Evolutionary conservation across 495 filamentous ascomycete species (phyloP).

Genomic region (Penicillium mononematosum): DNA sequence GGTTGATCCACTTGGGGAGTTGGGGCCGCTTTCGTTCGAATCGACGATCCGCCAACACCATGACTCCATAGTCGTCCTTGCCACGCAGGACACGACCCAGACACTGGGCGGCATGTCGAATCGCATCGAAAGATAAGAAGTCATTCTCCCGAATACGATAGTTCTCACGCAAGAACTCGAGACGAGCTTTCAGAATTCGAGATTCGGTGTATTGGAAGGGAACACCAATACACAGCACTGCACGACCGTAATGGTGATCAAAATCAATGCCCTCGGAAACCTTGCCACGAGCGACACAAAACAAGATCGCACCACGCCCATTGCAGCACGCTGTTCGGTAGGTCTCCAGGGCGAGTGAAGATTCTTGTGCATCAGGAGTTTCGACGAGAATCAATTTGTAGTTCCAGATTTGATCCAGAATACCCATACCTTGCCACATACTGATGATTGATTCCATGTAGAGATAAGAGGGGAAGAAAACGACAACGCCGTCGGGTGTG

Average conservation of each 20-base stretch:
- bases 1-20: conserved; percentile 96
- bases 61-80: conserved; percentile 98
- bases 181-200: conserved; percentile 89
- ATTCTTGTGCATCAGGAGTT: conserved; percentile 96
- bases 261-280: conserved; percentile 99
- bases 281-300: conserved; percentile 95
- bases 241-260: conserved; percentile 97
- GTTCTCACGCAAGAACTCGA: conserved; percentile 94
- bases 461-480: conserved; percentile 98
- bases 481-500: conserved; percentile 94
- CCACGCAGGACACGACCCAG: conserved; percentile 92
- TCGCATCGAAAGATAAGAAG: conserved; percentile 98
- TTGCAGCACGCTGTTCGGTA: conserved; percentile 98
- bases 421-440: conserved; percentile 99
- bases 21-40: conserved; percentile 88
- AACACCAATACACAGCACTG: conserved; percentile 94
- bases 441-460: conserved; percentile 99
- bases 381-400: conserved; percentile 98
- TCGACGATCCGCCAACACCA: conserved; percentile 91
- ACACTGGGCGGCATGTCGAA: conserved; percentile 97
- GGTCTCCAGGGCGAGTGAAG: conserved; percentile 90
- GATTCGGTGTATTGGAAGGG: conserved; percentile 99
- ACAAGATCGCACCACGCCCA: conserved; percentile 86
- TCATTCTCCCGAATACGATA: conserved; percentile 98
- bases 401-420: conserved; percentile 97